Evolutionary conservation across 352 stramenopile species (phyloP).

Genomic region (Phytophthora cryptogea): DNA sequence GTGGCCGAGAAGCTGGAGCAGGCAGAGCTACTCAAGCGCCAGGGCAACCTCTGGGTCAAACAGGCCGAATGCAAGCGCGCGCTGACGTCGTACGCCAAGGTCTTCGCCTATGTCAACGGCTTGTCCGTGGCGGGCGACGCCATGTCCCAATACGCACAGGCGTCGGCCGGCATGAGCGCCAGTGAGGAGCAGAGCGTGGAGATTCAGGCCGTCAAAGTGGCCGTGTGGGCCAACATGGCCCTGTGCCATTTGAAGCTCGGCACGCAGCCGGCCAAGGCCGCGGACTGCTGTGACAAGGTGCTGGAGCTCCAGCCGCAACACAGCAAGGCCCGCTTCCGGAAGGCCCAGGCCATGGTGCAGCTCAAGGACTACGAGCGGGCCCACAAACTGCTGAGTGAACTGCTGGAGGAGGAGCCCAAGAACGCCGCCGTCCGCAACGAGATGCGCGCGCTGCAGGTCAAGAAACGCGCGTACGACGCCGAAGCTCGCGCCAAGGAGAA

Average conservation of each 20-base stretch:
- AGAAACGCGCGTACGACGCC: conserved; percentile 62
- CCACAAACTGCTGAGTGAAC: conserved; percentile 52
- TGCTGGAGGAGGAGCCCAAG: conserved; percentile 69
- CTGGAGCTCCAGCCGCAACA: conserved; percentile 64
- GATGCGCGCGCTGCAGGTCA: conserved; percentile 53
- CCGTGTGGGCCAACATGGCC: conserved; percentile 81
- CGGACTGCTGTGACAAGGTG: conserved; percentile 78
- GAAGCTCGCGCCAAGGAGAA: conserved; percentile 62
- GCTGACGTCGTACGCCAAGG: conserved; percentile 64
- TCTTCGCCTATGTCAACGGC: conserved; percentile 87
- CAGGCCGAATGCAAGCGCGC: conserved; percentile 63
- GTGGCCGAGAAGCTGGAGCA: conserved; percentile 79
- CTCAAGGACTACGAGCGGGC: conserved; percentile 62
- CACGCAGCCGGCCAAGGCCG: conserved; percentile 46
- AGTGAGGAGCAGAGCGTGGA: conserved; percentile 49
- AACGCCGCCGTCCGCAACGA: conserved; percentile 69
- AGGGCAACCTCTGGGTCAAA: conserved; percentile 77
- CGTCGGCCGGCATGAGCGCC: conserved; percentile 52
- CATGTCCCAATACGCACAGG: conserved; percentile 75
- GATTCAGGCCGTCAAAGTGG: conserved; percentile 74
- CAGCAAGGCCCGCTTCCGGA: conserved; percentile 83
- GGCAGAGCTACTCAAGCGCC: conserved; percentile 75
- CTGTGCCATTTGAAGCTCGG: conserved; percentile 82
- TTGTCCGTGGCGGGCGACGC: conserved; percentile 73
- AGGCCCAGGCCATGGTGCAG: conserved; percentile 73